Conservation (phyloP, 768 basidiomycete genomes). For the Russula compacta region DNA sequence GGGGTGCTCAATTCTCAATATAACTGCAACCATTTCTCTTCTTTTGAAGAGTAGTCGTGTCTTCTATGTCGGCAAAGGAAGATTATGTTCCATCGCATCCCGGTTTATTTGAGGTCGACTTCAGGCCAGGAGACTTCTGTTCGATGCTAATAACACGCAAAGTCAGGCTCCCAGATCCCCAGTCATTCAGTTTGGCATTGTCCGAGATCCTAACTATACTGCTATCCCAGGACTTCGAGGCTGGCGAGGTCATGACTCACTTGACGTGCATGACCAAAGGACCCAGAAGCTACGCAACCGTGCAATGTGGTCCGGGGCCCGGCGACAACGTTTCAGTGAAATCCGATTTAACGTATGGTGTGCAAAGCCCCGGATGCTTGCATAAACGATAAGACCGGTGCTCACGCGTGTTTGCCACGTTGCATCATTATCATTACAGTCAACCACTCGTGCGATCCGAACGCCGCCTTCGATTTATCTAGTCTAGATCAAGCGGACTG, state of each 20-base stretch:
- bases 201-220: background rate
- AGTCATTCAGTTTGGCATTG: background rate
- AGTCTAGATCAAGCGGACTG: conserved; percentile 35
- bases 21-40: too few species aligned
- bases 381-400: background rate
- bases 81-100: conserved; percentile 26
- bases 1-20: too few species aligned
- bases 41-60: background rate
- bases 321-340: conserved; percentile 48
- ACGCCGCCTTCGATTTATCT: conserved; percentile 44
- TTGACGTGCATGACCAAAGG: conserved; percentile 28
- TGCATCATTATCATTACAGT: conserved; percentile 26
- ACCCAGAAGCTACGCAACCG: conserved; percentile 39
- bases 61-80: background rate
- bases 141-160: conserved; percentile 31
- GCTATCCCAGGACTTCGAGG: conserved; percentile 28
- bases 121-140: conserved; percentile 29
- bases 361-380: conserved; percentile 16
- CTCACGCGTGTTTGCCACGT: background rate
- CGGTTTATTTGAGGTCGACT: conserved; percentile 30
- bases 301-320: conserved; percentile 40
- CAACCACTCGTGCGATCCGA: conserved; percentile 59
- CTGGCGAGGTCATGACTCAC: conserved; percentile 31
- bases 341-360: conserved; percentile 52
- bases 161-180: conserved; percentile 19